Evolutionary conservation across 179 eudicot species (phyloP), one percentile per base, ranked within the genome.

Genomic region (Amaranthus tricolor): DNA sequence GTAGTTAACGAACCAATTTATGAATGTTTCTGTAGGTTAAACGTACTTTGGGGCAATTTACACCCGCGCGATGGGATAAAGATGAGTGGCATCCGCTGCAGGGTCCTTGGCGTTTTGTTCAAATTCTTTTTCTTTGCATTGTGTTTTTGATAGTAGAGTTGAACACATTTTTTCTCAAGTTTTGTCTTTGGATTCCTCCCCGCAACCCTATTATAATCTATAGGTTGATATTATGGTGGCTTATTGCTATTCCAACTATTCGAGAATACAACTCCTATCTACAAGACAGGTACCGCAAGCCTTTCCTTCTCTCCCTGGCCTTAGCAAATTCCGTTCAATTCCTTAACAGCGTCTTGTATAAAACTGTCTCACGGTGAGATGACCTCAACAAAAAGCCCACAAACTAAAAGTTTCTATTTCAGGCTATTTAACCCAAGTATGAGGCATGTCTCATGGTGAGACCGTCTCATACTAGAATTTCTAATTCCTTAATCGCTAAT

Each of bases 1-100:
- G 21, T 24, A 57, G 72, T 47, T 68, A 69, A 49, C 5, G 3
- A 12, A 51, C 9, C 19, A 56, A 60, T 63, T 53, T 65, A 48
- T 74, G 53, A 44, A 64, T 78, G 69, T 60, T 67, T 74, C 19
- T 81, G 57, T 78, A 95, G 99, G 97, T 95, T 19, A 93, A 88
- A 78, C 89, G 98, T 76, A 95, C 98, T 21, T 83, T 95, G 51
- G 89, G 94, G 50, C 99, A 95, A 71, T 95, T 95, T 78, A 95
- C 99, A 62, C 99, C 99, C 54, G 99, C 99, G 45, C 89, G 84
- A 66, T 95, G 99, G 99, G 99, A 95, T 81, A 95, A 95, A 86
- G 99, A 95, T 76, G 99, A 95, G 83, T 95, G 99, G 99, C 97
- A 87, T 72, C 99, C 98, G 16, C 89, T 95, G 55, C 97, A 91